A percentile compares a stretch with the other conserved stretches of the same genome.
Evolutionary conservation across 768 basidiomycete genomes (phyloP).

Genomic region (Boletus subcaerulescens): DNA sequence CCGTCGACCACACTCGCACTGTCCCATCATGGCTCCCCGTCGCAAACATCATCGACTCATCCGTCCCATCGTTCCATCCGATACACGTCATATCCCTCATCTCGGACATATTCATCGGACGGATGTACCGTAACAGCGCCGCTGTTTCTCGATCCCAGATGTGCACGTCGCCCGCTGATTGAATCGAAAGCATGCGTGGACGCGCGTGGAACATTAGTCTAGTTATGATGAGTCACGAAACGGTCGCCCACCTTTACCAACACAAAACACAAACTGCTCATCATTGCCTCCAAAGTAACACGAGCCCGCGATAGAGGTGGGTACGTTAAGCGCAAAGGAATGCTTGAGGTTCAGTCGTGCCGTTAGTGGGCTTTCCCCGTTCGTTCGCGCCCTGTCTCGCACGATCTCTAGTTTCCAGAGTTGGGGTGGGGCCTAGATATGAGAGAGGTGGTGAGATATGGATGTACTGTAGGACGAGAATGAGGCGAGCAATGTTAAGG

Average conservation of each 20-base stretch:
- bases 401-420: constrained; percentile 69
- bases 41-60: constrained; percentile 50
- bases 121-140: constrained; percentile 64
- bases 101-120: constrained; percentile 48
- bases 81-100: constrained; percentile 69
- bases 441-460: not conserved
- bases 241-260: constrained; percentile 59
- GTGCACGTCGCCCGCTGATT: constrained; percentile 74
- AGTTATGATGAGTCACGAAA: no score
- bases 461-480: not conserved
- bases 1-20: constrained; percentile 69
- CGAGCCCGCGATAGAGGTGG: constrained; percentile 72
- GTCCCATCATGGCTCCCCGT: constrained; percentile 78
- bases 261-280: constrained; percentile 76
- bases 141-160: constrained; percentile 85
- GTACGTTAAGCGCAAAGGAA: constrained; percentile 60
- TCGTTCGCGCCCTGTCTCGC: constrained; percentile 44
- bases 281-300: constrained; percentile 79
- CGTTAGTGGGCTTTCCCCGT: constrained; percentile 14
- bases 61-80: constrained; percentile 72
- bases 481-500: not conserved
- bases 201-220: no score
- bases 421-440: constrained; percentile 60
- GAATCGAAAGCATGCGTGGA: no score
- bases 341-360: constrained; percentile 45